phyloP scores from a whole-genome alignment of 352 stramenopile species.

The Pythium graminicola region DNA sequence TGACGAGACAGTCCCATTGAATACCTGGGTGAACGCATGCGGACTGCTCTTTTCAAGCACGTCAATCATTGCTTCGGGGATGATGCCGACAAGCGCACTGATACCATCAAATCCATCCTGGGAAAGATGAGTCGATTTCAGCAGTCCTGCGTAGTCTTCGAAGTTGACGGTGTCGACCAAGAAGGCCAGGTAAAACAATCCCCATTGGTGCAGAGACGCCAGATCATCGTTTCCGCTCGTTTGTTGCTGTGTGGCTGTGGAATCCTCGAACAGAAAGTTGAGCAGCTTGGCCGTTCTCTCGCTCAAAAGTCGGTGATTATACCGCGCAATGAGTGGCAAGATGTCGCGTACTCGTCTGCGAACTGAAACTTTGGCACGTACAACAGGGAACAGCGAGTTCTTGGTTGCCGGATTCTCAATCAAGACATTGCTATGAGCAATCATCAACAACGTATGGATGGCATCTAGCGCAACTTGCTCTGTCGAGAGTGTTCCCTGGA shows the following conservation, averaged over 20 bases:
- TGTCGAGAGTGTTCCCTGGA: slow-evolving; percentile 38
- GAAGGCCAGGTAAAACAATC: slow-evolving; percentile 76
- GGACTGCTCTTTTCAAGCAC: slow-evolving; percentile 77
- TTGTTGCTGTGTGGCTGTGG: slow-evolving; percentile 21
- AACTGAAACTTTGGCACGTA: slow-evolving; percentile 43
- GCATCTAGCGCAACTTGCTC: slow-evolving; percentile 69
- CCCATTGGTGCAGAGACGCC: slow-evolving; percentile 48
- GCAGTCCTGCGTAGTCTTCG: slow-evolving; percentile 46
- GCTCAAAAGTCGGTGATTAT: slow-evolving; percentile 41
- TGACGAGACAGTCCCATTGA: slow-evolving; percentile 78
- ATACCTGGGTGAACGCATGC: slow-evolving; percentile 85
- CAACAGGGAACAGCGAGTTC: slow-evolving; percentile 46
- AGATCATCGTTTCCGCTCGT: slow-evolving; percentile 23
- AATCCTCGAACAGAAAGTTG: slow-evolving; percentile 53
- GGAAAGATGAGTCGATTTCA: slow-evolving; percentile 60
- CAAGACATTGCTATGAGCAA: slow-evolving; percentile 62
- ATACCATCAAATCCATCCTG: slow-evolving; percentile 43
- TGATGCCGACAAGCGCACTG: slow-evolving; percentile 76
- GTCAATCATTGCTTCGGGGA: slow-evolving; percentile 89
- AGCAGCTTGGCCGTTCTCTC: slow-evolving; percentile 53
- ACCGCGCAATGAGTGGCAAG: slow-evolving; percentile 45
- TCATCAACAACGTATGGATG: slow-evolving; percentile 47
- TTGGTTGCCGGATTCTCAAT: slow-evolving; percentile 14
- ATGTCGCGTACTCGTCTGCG: slow-evolving; percentile 43
- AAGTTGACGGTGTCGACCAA: slow-evolving; percentile 39